Conservation (phyloP, 1,284 basidiomycete species). For the Fomitopsis palustris region DNA sequence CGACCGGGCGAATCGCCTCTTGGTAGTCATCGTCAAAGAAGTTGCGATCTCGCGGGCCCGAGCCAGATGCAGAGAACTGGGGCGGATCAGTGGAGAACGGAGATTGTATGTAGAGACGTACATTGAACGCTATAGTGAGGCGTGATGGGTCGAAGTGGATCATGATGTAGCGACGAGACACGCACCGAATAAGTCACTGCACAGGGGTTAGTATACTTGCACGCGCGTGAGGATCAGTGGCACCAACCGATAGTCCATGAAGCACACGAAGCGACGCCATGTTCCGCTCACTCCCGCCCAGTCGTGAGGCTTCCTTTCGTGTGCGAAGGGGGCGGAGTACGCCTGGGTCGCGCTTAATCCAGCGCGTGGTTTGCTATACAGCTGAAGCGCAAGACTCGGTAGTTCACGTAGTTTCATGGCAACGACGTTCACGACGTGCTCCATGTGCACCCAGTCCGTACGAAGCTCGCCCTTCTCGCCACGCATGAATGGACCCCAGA, state of each 20-base stretch:
- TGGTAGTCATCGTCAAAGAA: slow-evolving; percentile 60
- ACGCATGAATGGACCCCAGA: slow-evolving; percentile 53
- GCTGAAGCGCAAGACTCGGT: slow-evolving; percentile 31
- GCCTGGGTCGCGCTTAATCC: slow-evolving; percentile 47
- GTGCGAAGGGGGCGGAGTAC: slow-evolving; percentile 46
- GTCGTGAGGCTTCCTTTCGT: slow-evolving; percentile 36
- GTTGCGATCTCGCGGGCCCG: slow-evolving; percentile 36
- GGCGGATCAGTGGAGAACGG: slow-evolving; percentile 6
- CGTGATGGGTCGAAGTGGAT: not conserved
- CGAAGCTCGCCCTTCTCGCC: slow-evolving; percentile 19
- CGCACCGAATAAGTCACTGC: slow-evolving; percentile 19
- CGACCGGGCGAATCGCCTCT: slow-evolving; percentile 61
- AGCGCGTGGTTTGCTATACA: slow-evolving; percentile 39
- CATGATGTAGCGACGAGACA: slow-evolving; percentile 36
- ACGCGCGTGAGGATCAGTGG: not conserved
- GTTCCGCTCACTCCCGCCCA: slow-evolving; percentile 71
- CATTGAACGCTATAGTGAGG: slow-evolving; percentile 54
- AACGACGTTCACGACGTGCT: slow-evolving; percentile 57
- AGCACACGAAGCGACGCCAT: slow-evolving; percentile 68
- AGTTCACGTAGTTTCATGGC: slow-evolving; percentile 53
- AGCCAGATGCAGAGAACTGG: slow-evolving; percentile 36
- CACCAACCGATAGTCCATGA: slow-evolving; percentile 69
- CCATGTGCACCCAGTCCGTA: slow-evolving; percentile 60
- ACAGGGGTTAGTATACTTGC: not conserved
- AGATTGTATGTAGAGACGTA: slow-evolving; percentile 26